Conservation (phyloP, 345 rosid species). For the Ceriops tagal region DNA sequence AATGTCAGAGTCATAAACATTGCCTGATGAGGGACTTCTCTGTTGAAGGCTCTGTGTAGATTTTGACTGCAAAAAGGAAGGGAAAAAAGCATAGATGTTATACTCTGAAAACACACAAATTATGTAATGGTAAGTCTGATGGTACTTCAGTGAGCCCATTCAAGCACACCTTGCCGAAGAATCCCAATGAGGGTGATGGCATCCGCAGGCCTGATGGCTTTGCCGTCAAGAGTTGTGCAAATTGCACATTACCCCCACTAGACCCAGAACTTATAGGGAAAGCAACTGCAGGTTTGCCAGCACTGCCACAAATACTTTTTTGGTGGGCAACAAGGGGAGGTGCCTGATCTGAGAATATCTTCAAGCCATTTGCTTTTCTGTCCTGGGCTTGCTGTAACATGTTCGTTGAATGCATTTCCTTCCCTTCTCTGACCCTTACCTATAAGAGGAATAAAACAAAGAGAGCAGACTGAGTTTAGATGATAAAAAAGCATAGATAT, state of each 20-base stretch:
- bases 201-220: constrained; percentile 82
- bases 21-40: constrained; percentile 35
- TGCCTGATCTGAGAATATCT: constrained; percentile 32
- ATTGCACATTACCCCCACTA: constrained; percentile 25
- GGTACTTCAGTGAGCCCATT: constrained; percentile 17
- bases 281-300: constrained; percentile 25
- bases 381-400: constrained; percentile 25
- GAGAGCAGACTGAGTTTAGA: neutral
- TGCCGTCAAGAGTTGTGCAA: constrained; percentile 32
- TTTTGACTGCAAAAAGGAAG: constrained; percentile 57
- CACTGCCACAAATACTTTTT: constrained; percentile 25
- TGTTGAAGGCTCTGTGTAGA: constrained; percentile 34
- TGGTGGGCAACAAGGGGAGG: constrained; percentile 29
- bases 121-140: neutral
- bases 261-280: constrained; percentile 30
- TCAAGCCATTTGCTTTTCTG: constrained; percentile 28
- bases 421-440: constrained; percentile 41
- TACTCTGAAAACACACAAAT: neutral
- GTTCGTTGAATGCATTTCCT: constrained; percentile 33
- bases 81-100: constrained; percentile 6
- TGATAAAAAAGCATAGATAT: no score
- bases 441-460: constrained; percentile 7
- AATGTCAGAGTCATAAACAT: constrained; percentile 28
- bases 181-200: constrained; percentile 89
- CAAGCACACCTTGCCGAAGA: constrained; percentile 64